Evolutionary conservation across 306 rosid genomes (phyloP).

Genomic region (Bauhinia variegata): DNA sequence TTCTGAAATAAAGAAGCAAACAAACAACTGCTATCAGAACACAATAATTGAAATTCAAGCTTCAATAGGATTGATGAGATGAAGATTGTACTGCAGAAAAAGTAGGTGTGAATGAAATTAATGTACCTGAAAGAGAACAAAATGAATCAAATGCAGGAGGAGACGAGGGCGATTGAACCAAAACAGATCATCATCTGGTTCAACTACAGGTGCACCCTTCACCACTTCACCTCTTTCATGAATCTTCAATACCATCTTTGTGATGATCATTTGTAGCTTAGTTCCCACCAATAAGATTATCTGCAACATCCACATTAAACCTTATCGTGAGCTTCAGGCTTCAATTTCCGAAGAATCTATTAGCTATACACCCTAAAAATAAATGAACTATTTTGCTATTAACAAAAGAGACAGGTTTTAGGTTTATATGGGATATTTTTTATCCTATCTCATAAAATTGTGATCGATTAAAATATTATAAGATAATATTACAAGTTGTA

Average conservation of each 20-base stretch:
- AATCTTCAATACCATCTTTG: slow-evolving; percentile 68
- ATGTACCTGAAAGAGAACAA: slow-evolving; percentile 75
- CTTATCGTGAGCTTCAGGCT: too few relatives aligned
- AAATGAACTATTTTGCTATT: too few relatives aligned
- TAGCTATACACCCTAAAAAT: too few relatives aligned
- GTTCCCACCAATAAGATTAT: slow-evolving; percentile 75
- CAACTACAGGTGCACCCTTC: slow-evolving; percentile 74
- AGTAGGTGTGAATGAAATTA: neutral
- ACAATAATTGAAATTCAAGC: neutral
- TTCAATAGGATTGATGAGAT: neutral
- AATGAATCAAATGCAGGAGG: slow-evolving; percentile 67
- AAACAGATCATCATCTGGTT: slow-evolving; percentile 73
- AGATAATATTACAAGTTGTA: too few relatives aligned
- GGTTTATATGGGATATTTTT: too few relatives aligned
- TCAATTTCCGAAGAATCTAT: too few relatives aligned
- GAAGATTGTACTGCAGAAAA: neutral
- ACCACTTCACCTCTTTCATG: slow-evolving; percentile 72
- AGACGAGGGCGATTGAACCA: slow-evolving; percentile 76
- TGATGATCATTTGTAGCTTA: slow-evolving; percentile 72
- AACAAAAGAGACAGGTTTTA: too few relatives aligned
- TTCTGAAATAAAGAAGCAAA: slow-evolving; percentile 56
- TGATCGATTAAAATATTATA: too few relatives aligned
- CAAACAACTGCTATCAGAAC: neutral
- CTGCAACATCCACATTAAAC: slow-evolving; percentile 45
- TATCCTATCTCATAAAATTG: too few relatives aligned